Evolutionary conservation across 129 eudicot species (phyloP), one percentile per base, ranked within the genome.

Genomic region (Oenanthe sinensis): DNA sequence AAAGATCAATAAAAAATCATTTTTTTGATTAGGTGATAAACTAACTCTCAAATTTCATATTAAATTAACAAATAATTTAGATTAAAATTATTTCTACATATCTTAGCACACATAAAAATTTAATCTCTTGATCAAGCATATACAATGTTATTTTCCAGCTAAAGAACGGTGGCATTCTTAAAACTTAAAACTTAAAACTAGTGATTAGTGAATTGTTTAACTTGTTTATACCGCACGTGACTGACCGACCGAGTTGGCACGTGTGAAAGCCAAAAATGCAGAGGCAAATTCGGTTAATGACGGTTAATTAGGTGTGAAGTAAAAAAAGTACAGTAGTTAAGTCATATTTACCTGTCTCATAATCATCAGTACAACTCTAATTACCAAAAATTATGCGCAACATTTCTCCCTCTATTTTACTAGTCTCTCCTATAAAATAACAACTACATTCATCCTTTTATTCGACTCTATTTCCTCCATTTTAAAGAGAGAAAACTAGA

Each of bases 231-330:
- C 2, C 46, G 47, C 75, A 70, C 75, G 75, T 39, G 75, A 71
- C 50, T 22, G 75, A 71, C 75, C 75, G 75, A 71, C 75, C 36
- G 26, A 36, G 5, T 20, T 71, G 17, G 26, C 75, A 40, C 75
- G 75, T 71, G 75, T 36, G 49, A 40, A 68, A n/a, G 28, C 75
- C 14, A 16, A 40, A 71, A 45, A 45, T 19, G 13, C n/a, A 28
- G 17, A 37, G 42, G 37, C 48, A 65, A 6, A 49, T 2, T 75
- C 70, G 17, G 84, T 81, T 79, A 79, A 81, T 44, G 82, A 81
- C 86, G 75, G 91, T 87, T 85, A 75, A 82, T 82, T 84, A 74
- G 84, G 89, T 79, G 79, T 75, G 84, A 77, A 73, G 86, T 75
- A 9, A 80, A 77, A 82, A 80, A 33, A 33, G 36, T 33, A 33